Percentiles rank a stretch among this genome's conserved stretches.
phyloP scores from a whole-genome alignment of 805 yeast genomes.

The Saturnispora mendoncae region DNA sequence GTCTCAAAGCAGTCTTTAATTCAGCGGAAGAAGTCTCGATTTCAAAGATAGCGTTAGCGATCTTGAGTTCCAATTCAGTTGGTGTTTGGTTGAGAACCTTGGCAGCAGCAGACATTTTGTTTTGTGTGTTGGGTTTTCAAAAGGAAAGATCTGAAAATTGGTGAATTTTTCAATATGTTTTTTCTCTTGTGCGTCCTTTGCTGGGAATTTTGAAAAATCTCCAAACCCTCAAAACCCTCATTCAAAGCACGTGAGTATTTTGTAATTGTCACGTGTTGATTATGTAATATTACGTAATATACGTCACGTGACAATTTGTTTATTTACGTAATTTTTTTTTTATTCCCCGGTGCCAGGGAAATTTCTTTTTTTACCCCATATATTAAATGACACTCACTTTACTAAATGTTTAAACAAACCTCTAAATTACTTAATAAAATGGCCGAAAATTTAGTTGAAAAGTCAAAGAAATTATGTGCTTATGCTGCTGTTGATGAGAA shows the following conservation, averaged over 20 bases:
- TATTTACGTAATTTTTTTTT: neutral
- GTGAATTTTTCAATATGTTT: conserved; percentile 1
- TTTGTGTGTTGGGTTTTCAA: conserved; percentile 1
- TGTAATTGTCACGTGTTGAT: too few species aligned
- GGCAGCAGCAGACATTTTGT: conserved; percentile 88
- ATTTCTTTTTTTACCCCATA: neutral
- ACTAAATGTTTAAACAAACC: too few species aligned
- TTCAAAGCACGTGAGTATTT: conserved; percentile 13
- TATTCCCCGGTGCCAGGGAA: neutral
- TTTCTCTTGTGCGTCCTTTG: conserved; percentile 4
- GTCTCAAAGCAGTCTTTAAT: conserved; percentile 95
- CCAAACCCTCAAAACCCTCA: conserved; percentile 9
- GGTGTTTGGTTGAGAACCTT: conserved; percentile 94
- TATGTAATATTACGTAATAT: neutral
- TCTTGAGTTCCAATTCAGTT: conserved; percentile 97
- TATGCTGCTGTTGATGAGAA: conserved; percentile 88
- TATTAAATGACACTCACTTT: neutral
- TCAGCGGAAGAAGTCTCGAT: conserved; percentile 82
- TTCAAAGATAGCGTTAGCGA: conserved; percentile 97
- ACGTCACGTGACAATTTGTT: neutral
- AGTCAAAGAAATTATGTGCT: conserved; percentile 86
- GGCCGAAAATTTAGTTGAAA: conserved; percentile 41
- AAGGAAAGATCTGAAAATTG: neutral
- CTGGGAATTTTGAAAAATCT: conserved; percentile 2
- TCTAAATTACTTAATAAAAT: too few species aligned